These are phyloP conservation scores for Remersonia thermophila DNA, from an alignment of 2,329 filamentous ascomycete genomes.

Conservation along the genomic window DNA sequence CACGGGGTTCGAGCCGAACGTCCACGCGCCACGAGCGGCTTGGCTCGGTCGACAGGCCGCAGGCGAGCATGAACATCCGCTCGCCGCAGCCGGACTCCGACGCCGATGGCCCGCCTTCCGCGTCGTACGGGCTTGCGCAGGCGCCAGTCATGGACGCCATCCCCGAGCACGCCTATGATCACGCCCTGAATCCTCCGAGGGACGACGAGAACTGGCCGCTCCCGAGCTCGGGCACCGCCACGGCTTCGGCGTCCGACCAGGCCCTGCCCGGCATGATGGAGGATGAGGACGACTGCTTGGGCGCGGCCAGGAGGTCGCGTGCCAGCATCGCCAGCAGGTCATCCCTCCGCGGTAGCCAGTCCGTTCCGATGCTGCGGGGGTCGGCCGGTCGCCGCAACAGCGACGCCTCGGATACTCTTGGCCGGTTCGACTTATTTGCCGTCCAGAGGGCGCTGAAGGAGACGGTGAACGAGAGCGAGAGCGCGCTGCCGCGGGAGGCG, in stretches of 20 bases:
- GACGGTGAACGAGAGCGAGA: constrained; percentile 18
- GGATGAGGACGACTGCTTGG: constrained; percentile 10
- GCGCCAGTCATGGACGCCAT: constrained; percentile 17
- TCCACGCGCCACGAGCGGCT: constrained; percentile 33
- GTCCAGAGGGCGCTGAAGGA: constrained; percentile 23
- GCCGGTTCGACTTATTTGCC: constrained; percentile 29
- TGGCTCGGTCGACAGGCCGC: constrained; percentile 32
- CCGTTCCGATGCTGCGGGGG: constrained; percentile 42
- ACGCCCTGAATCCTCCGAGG: constrained; percentile 28
- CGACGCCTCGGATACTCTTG: constrained; percentile 41
- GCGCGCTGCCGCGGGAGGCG: constrained; percentile 30
- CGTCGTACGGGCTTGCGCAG: constrained; percentile 20
- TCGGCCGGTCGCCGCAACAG: constrained; percentile 28
- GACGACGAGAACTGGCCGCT: constrained; percentile 35
- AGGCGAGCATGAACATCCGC: constrained; percentile 33
- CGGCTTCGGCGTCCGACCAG: constrained; percentile 24
- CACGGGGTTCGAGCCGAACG: constrained; percentile 43
- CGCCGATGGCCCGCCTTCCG: constrained; percentile 15
- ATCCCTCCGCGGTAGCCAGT: constrained; percentile 42
- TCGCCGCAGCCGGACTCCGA: constrained; percentile 28
- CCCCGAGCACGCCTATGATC: constrained; percentile 22
- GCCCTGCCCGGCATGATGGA: constrained; percentile 46
- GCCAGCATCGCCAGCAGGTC: constrained; percentile 37
- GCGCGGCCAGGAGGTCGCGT: constrained; percentile 26
- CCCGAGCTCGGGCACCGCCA: constrained; percentile 22